Evolutionary conservation across 225 moss, liverwort and hornwort genomes (phyloP), one percentile per base, ranked within the genome.

Genomic region (Sphagnum tenellum): DNA sequence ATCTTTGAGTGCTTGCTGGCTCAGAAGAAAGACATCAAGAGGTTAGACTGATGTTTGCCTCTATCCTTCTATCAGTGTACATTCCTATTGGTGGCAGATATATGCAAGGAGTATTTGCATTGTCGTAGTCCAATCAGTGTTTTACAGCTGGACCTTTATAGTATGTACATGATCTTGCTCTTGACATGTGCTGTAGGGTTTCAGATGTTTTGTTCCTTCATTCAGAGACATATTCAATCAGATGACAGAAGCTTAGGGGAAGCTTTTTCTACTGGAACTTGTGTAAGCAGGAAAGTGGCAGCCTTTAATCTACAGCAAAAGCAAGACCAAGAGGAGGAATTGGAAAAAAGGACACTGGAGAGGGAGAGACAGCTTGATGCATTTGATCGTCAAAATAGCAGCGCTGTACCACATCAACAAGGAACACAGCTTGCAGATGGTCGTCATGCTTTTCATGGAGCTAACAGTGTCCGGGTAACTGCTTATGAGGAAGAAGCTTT

Each of bases 1-100:
- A 92, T 96, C 67, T 92, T 84, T 57, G 81, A 96, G 71, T 96
- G 89, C 67, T 77, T 96, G 70, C 78, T 96, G 45, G 86, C 88
- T 44, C 95, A 96, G 77, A 96, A 95, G 86, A 95, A 92, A 77
- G 88, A 87, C 66, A 92, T 96, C 59, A 92, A 89, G 70, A 84
- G 82, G 85, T 87, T 29, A 29, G 29, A 29, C 29, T 29, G 29
- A 29, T 29, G 0, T 29, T 29, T 29, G 29, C 29, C 29, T 29
- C 0, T 29, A 29, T 29, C 29, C 29, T 29, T 29, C 29, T 29
- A 29, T 29, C 29, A 29, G 29, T 29, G 29, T 29, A 29, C 29
- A 29, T 29, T 29, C 29, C 29, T 29, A 29, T 29, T 29, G 29
- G 29, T 29, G 29, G 29, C 29, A 29, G 29, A 29, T 29, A 29